Evolutionary conservation across 495 filamentous ascomycete genomes (phyloP), one percentile per base, ranked within the genome.

Genomic region (Penicillium atrosanguineum): DNA sequence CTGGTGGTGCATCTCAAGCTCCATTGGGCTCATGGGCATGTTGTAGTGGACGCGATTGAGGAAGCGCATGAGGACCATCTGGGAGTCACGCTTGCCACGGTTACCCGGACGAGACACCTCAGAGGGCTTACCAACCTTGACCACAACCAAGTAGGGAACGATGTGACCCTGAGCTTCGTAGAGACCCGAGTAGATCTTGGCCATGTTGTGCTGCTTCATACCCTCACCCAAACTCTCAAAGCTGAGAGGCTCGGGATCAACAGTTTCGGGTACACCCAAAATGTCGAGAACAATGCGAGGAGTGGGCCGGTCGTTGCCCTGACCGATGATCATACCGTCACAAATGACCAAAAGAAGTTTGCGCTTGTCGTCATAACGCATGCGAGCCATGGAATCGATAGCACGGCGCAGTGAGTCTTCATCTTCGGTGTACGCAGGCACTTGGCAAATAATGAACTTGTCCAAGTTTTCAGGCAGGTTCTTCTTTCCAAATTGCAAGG

Each of bases 91-190:
- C 78, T 99, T 99, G 72, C 94, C 94, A 76, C 94, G 86, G 74
- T 99, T 99, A 65, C 94, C 94, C 48, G 94, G 94, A 38, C 91
- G 89, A 40, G 94, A 93, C 4, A 96, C 91, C 71, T 99, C 94
- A 4, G 91, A 95, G 15, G 93, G 93, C 73, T 97, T 97, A 62
- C 94, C 94, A 62, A 97, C 83, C 75, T 99, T 99, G 70, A 96
- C 91, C 28, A 99, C 80, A 47, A 99, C 95, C 60, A 99, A 65
- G 84, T 95, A 99, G 43, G 94, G 94, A 20, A 99, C 94, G 56
- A 99, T 96, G 65, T 97, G 92, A 57, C 94, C 94, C 63, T 96
- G 90, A 16, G 96, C 91, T 69, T 99, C 94, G 70, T 97, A 99
- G 40, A 99, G 77, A 58, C 94, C 94, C 31, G 93, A 97, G 76